Evolutionary conservation across 495 filamentous ascomycete species (phyloP), one percentile per base, ranked within the genome.

Genomic region (Pyrenopolyporus hunteri): DNA sequence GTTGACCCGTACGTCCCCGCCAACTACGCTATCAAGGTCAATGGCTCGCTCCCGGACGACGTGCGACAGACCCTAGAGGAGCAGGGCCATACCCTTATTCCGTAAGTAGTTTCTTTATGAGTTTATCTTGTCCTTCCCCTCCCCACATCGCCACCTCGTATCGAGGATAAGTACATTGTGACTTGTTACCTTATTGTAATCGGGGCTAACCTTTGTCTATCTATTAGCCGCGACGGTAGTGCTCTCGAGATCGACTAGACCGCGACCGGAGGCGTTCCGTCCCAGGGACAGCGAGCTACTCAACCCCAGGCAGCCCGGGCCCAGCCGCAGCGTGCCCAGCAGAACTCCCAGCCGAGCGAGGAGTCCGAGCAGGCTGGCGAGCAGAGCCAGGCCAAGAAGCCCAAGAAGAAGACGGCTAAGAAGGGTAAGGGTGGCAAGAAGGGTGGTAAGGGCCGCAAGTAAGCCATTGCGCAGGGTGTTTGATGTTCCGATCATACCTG

Each of bases 21-120:
- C 26, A 86, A 91, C 39, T 98, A 98, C 78, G 94, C 94, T 17
- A 87, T 92, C 43, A 97, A 97, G 74, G 94, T 98, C 14, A 87
- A 86, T 8, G 93, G 93, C 29, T 74, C 78, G 51, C 61, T 85
- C 26, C 80, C 80, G 0, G 82, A 89, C 57, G 88, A 92, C 46
- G 81, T 90, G 16, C 78, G 87, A 31, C 76, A 79, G 36, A 75
- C 76, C 33, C 73, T 92, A 35, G 87, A 90, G 71, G 87, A 90
- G 69, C 86, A 82, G 62, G 76, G 83, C 29, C 82, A 87, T 29
- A 78, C 87, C 33, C 83, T 83, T 70, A 86, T 91, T 35, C 88
- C 89, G 81, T 82, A 74, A 62, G 80, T 78, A 22, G 11, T 23
- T 10, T 42, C 8, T n/a, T n/a, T n/a, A n/a, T n/a, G 26, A 7